Evolutionary conservation across 345 rosid species (phyloP).

Genomic region (Hypericum androsaemum): DNA sequence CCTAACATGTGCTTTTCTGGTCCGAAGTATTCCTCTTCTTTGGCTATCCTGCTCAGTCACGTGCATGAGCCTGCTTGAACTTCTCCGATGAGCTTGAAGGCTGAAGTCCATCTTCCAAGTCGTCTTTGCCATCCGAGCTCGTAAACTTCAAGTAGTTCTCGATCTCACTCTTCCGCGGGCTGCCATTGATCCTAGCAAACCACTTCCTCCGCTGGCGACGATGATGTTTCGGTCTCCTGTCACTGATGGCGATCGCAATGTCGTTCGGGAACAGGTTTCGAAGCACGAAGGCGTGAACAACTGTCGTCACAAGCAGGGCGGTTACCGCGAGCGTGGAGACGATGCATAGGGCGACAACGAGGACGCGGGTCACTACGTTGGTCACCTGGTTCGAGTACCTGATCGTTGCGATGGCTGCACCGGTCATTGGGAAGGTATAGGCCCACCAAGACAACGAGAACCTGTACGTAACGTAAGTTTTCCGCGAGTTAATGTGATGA

Average conservation of each 20-base stretch:
- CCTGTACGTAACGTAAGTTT: constrained; percentile 26
- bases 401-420: constrained; percentile 43
- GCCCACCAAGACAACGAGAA: constrained; percentile 97
- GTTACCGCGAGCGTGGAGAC: constrained; percentile 43
- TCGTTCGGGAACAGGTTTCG: constrained; percentile 38
- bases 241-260: constrained; percentile 66
- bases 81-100: constrained; percentile 1
- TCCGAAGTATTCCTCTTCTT: too few relatives aligned
- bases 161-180: constrained; percentile 32
- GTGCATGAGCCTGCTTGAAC: too few relatives aligned
- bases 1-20: too few relatives aligned
- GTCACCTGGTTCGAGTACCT: constrained; percentile 46
- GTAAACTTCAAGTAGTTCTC: constrained; percentile 40
- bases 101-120: constrained; percentile 28
- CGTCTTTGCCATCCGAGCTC: constrained; percentile 20
- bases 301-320: constrained; percentile 39
- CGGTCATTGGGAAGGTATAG: constrained; percentile 61
- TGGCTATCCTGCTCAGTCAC: too few relatives aligned
- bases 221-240: constrained; percentile 35
- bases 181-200: constrained; percentile 37
- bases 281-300: constrained; percentile 31
- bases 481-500: neutral
- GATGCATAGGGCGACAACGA: constrained; percentile 31
- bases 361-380: constrained; percentile 28
- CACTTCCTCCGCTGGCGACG: constrained; percentile 32